Base-by-base conservation (phyloP, 1,284 basidiomycete species). In the Pseudozyma hubeiensis region DNA sequence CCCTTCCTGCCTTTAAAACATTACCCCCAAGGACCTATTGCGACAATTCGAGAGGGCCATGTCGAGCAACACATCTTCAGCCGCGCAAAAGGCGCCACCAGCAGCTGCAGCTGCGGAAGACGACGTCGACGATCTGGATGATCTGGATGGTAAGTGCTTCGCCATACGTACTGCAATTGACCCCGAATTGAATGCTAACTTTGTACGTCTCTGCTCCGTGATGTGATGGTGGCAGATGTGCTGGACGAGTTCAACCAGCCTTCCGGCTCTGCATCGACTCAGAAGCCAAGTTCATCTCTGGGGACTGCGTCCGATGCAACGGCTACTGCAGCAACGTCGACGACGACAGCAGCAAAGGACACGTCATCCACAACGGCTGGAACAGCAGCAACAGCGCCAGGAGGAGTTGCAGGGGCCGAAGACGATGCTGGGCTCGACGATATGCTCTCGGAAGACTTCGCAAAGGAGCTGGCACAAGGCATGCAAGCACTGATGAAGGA, bases 401-500 rank as follows among this genome's bases (percentile, higher is more conserved):
- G 5, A 35, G 47, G 29, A 6, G 19, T 1, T 14, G 52, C 44
- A 1, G 60, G 29, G 7, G 57, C n/a, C 7, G 49, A 59, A 7
- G 64, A 65, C 39, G 69, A 72, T 44, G 67, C 58, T 14, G 67
- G 46, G 9, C 63, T 84, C 29, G 78, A 80, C n/a, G 78, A 77
- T 14, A 56, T 74, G 34, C 65, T 82, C 8, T 75, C 73, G 13
- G 62, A 81, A 43, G 82, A 90, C 53, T 93, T 94, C 79, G 89
- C 91, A 44, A 87, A 88, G 43, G 90, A 92, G 80, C 87, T 97
- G 46, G 89, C 90, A 7, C 87, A 89, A 80, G 91, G 90, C 34
- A 96, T 97, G 93, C 92, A 93, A 82, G 87, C 87, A n/a, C 87
- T 97, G 47, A 89, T 97, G 87, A 87, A 88, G 19, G 91, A 90